phyloP scores from a whole-genome alignment of 2,329 filamentous ascomycete species.

The Rhynchosporium graminicola region DNA sequence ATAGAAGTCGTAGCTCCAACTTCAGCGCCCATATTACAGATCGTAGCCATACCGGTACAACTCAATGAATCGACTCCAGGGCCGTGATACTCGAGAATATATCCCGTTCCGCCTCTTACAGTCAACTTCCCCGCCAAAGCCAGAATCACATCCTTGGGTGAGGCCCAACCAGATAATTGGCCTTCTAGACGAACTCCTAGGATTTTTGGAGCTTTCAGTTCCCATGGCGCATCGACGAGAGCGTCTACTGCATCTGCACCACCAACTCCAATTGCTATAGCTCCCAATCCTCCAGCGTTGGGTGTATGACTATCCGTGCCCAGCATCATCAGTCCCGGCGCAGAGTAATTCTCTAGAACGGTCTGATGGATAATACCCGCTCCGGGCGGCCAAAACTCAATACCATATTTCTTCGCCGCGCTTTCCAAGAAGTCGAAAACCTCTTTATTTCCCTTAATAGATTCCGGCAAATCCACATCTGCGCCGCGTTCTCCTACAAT shows the following conservation, averaged over 20 bases:
- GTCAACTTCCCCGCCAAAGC: constrained; percentile 86
- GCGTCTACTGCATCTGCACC: constrained; percentile 97
- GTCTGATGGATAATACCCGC: constrained; percentile 97
- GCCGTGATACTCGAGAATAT: constrained; percentile 91
- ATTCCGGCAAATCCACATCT: constrained; percentile 78
- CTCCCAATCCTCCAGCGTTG: constrained; percentile 92
- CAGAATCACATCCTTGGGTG: constrained; percentile 94
- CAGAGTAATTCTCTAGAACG: constrained; percentile 94
- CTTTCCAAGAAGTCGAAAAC: constrained; percentile 97
- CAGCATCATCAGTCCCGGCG: constrained; percentile 98
- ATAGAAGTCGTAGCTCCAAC: constrained; percentile 75
- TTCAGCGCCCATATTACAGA: constrained; percentile 90
- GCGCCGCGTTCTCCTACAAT: constrained; percentile 94
- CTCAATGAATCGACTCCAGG: constrained; percentile 87
- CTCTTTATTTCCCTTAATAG: constrained; percentile 90
- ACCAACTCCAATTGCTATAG: constrained; percentile 94
- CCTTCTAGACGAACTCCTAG: constrained; percentile 84
- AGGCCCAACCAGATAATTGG: constrained; percentile 83
- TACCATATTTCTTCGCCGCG: constrained; percentile 85
- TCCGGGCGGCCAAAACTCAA: constrained; percentile 93
- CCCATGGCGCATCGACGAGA: constrained; percentile 94
- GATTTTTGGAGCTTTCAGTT: constrained; percentile 91
- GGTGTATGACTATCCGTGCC: constrained; percentile 97
- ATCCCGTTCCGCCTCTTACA: constrained; percentile 91
- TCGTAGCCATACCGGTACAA: constrained; percentile 90